Base-by-base conservation (phyloP, 2,329 filamentous ascomycete genomes). In the Cladosporium sp. region DNA sequence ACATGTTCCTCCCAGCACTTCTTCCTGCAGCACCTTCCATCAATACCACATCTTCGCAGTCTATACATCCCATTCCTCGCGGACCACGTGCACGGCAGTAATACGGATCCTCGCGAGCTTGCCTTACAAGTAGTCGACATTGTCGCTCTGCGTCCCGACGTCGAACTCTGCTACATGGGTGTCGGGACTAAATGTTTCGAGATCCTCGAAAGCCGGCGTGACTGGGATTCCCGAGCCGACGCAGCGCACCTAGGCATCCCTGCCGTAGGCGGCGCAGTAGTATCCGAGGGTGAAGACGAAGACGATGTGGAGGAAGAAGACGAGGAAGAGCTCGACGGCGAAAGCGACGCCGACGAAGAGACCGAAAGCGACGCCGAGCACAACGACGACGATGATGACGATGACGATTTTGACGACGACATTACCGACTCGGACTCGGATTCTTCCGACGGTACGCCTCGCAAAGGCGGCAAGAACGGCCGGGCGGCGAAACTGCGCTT, bases 171-270 rank as follows among this genome's bases (percentile, higher is more conserved):
- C 72, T 93, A 92, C 68, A 82, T 93, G 65, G 90, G 88, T 17
- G 83, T 94, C 56, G 81, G 81, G n/a, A 78, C 78, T 40, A 92
- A 92, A 72, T 94, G 90, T 73, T 94, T 89, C 68, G 90, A 94
- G 71, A 88, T 94, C 34, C 74, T 92, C 7, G 90, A 94, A 71
- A 81, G 80, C 52, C 76, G 80, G 50, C 75, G 75, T 9, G 70
- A 70, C 15, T 56, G 54, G 45, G 52, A 55, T 20, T 37, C 49
- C 9, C 40, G 75, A 28, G 69, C 75, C 15, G 75, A 74, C 15
- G 38, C 49, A 1, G 50, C 55, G 14, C 47, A 57, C 25, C 30
- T 49, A 6, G 42, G 42, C 22, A 19, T 56, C 4, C 19, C 34
- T 19, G 38, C 54, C 15, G 37, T 42, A 0, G 49, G 17, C 30